phyloP scores from a whole-genome alignment of 345 rosid genomes.

The Abelmoschus esculentus region DNA sequence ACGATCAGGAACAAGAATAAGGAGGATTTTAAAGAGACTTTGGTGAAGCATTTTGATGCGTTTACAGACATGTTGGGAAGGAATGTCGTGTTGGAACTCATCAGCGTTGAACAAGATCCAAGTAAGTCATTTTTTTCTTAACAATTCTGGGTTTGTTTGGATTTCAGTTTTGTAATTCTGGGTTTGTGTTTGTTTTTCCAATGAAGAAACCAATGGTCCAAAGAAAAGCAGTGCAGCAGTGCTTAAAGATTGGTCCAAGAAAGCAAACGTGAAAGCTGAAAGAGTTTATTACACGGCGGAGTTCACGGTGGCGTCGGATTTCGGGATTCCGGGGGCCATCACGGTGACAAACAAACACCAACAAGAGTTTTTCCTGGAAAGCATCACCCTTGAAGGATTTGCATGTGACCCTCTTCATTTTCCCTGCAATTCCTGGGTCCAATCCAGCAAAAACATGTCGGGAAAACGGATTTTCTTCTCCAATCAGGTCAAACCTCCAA shows the following conservation, averaged over 20 bases:
- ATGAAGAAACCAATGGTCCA: conserved; percentile 58
- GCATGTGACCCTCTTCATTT: too few relatives aligned
- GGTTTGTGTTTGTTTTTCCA: background rate
- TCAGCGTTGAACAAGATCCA: conserved; percentile 37
- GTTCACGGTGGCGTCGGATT: conserved; percentile 56
- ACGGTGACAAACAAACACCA: too few relatives aligned
- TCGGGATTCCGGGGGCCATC: conserved; percentile 26
- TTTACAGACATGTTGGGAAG: too few relatives aligned
- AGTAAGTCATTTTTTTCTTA: conserved; percentile 45
- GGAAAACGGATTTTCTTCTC: too few relatives aligned
- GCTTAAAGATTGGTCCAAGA: conserved; percentile 78
- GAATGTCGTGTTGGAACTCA: too few relatives aligned
- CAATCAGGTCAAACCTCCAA: too few relatives aligned
- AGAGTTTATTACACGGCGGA: conserved; percentile 83
- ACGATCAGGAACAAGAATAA: conserved; percentile 76
- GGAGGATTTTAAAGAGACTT: conserved; percentile 63
- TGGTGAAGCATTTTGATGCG: conserved; percentile 68
- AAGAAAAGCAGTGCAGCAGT: conserved; percentile 73
- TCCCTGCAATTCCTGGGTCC: too few relatives aligned
- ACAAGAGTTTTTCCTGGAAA: too few relatives aligned
- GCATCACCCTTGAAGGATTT: too few relatives aligned
- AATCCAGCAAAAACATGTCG: too few relatives aligned
- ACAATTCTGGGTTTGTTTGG: background rate
- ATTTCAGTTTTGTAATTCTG: background rate
- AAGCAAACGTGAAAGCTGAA: conserved; percentile 63